Base-by-base conservation (phyloP, 331 rosid species). In the Telfairia occidentalis region DNA sequence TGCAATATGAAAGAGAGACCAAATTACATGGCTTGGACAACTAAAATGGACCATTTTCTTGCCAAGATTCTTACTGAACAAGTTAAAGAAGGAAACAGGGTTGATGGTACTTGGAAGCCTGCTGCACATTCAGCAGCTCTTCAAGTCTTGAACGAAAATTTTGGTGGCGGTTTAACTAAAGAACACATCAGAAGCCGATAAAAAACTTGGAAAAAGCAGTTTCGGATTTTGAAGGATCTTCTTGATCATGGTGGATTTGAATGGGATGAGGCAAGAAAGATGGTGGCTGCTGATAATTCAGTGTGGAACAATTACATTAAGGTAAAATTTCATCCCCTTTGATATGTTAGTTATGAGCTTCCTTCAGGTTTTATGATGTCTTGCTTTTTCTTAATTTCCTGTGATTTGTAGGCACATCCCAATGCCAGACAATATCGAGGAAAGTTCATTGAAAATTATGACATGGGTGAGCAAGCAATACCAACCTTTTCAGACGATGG, bases 121-220 rank as follows among this genome's bases (percentile, higher is more conserved):
- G 91, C 76, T 38, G 89, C 87, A 65, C 83, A 83, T 67, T 72
- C 81, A 63, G 83, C 84, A 74, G 81, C 89, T 53, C 76, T 87
- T 66, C 74, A 79, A 75, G 84, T 52, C 32, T 71, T 87, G 71
- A 85, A 84, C 54, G 91, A 79, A 48, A 81, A 77, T 12, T 80
- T 84, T 73, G 80, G 77, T 48, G 67, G 78, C 69, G 80, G 73
- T 65, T 57, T 87, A 83, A 79, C 84, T 40, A 85, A 83, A 81
- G 88, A 55, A 58, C 85, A 87, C 34, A 78, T 87, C 49, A 83
- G 78, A 79, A 87, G 78, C 81, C 84, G 89, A 58, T 74, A 85
- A 48, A 87, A 81, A 71, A 87, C 91, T 52, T 87, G 87, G 89
- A 87, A 82, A 84, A 87, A 87, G 78, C 89, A 83, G 78, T 87